Conservation (phyloP, 345 rosid species). For the Anastatica hierochuntica region DNA sequence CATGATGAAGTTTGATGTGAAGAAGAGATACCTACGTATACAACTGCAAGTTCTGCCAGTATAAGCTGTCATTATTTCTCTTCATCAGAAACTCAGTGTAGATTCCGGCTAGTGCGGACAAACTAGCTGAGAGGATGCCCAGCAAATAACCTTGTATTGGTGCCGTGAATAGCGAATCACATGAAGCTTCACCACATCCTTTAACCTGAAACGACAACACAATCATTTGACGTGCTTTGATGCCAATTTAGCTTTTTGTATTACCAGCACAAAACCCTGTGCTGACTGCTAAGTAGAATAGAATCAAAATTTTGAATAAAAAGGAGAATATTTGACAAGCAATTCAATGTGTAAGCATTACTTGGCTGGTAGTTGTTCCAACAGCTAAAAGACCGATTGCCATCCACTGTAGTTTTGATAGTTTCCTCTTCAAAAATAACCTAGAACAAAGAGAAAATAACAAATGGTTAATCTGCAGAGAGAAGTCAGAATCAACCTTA, state of each 20-base stretch:
- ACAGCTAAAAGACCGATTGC: slow-evolving; percentile 74
- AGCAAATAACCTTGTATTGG: slow-evolving; percentile 85
- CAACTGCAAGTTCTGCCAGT: slow-evolving; percentile 91
- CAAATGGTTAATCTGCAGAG: background rate
- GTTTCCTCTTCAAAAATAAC: slow-evolving; percentile 56
- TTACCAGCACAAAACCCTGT: background rate
- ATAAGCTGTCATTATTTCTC: slow-evolving; percentile 85
- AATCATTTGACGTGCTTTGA: background rate
- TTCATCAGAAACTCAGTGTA: slow-evolving; percentile 96
- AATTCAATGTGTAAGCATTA: too few relatives aligned
- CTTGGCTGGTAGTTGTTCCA: slow-evolving; percentile 94
- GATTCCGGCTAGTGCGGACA: slow-evolving; percentile 90
- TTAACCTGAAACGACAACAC: slow-evolving; percentile 41
- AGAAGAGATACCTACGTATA: slow-evolving; percentile 74
- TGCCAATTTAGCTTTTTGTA: background rate
- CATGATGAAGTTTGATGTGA: slow-evolving; percentile 13
- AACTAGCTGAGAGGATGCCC: slow-evolving; percentile 77
- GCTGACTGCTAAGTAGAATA: background rate
- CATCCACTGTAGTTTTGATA: slow-evolving; percentile 79
- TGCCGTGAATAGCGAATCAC: slow-evolving; percentile 80
- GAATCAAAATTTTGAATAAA: too few relatives aligned
- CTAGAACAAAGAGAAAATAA: slow-evolving; percentile 20
- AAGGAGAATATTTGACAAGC: background rate
- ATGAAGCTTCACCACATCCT: slow-evolving; percentile 81
- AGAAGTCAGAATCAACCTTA: background rate